A percentile compares a stretch with the other conserved stretches of the same genome.
These are phyloP conservation scores for Xylariaceae sp. DNA, from an alignment of 2,329 filamentous ascomycete species.

Conservation along the genomic window DNA sequence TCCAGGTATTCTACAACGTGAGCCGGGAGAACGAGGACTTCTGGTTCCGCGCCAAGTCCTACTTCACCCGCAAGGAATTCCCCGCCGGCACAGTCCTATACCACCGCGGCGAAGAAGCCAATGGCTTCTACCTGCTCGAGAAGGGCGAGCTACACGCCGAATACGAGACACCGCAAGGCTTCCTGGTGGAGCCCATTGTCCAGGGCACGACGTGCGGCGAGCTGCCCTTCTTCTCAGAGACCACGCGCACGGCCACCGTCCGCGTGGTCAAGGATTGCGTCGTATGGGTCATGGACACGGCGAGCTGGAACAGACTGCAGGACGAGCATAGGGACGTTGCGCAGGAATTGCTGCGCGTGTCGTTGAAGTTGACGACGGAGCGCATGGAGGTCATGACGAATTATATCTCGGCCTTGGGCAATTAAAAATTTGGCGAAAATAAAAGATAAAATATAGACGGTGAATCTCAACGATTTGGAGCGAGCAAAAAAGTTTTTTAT, in stretches of 20 bases:
- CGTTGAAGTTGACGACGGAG: constrained; percentile 91
- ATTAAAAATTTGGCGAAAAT: constrained; percentile 19
- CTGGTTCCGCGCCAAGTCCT: constrained; percentile 76
- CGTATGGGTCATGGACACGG: constrained; percentile 71
- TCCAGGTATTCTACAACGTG: constrained; percentile 91
- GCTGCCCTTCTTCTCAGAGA: constrained; percentile 92
- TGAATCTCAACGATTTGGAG: too few relatives aligned
- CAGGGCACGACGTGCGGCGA: constrained; percentile 94
- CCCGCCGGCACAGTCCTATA: constrained; percentile 69
- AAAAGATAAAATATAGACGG: too few relatives aligned
- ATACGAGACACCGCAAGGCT: constrained; percentile 85
- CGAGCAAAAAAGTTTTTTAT: too few relatives aligned
- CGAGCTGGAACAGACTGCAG: constrained; percentile 69
- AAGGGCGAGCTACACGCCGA: constrained; percentile 83
- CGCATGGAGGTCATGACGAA: constrained; percentile 69
- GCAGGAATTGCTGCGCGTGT: constrained; percentile 75
- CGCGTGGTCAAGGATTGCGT: constrained; percentile 75
- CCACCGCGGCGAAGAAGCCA: constrained; percentile 66
- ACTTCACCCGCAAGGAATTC: constrained; percentile 67
- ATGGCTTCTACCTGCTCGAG: constrained; percentile 87
- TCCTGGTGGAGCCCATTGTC: constrained; percentile 84
- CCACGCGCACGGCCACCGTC: constrained; percentile 78
- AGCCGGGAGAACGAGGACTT: constrained; percentile 88
- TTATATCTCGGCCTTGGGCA: constrained; percentile 40
- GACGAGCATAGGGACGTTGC: constrained; percentile 69